Evolutionary conservation across 2,329 filamentous ascomycete species (phyloP).

Genomic region (Calonectria ilicicola): DNA sequence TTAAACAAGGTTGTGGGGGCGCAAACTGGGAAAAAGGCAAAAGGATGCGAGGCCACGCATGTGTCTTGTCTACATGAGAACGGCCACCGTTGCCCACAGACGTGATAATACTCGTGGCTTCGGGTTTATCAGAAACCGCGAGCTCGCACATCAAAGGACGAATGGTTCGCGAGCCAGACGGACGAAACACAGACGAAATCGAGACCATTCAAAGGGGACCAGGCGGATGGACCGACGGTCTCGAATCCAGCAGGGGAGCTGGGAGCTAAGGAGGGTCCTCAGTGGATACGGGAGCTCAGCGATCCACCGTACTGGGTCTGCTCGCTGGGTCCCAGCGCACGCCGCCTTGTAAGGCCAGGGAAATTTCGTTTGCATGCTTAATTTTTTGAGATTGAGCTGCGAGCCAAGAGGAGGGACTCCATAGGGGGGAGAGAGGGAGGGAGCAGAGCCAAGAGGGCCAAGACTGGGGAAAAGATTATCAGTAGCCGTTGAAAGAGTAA

Average conservation of each 20-base stretch:
- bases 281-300: too few relatives aligned
- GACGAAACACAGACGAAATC: background rate
- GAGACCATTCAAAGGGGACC: background rate
- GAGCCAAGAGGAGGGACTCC: background rate
- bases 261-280: background rate
- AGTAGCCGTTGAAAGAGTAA: background rate
- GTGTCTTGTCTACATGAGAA: background rate
- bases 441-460: background rate
- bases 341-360: too few relatives aligned
- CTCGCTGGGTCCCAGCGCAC: too few relatives aligned
- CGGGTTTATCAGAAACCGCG: background rate
- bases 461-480: background rate
- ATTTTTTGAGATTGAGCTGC: background rate
- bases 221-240: background rate
- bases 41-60: background rate
- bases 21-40: background rate
- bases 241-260: background rate
- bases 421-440: background rate
- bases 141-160: background rate
- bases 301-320: too few relatives aligned
- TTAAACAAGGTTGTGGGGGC: conserved; percentile 2
- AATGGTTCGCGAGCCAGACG: background rate
- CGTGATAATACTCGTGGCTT: background rate
- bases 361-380: too few relatives aligned
- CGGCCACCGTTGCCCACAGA: background rate